phyloP scores from a whole-genome alignment of 2,329 filamentous ascomycete genomes.

The Phoma herbarum region DNA sequence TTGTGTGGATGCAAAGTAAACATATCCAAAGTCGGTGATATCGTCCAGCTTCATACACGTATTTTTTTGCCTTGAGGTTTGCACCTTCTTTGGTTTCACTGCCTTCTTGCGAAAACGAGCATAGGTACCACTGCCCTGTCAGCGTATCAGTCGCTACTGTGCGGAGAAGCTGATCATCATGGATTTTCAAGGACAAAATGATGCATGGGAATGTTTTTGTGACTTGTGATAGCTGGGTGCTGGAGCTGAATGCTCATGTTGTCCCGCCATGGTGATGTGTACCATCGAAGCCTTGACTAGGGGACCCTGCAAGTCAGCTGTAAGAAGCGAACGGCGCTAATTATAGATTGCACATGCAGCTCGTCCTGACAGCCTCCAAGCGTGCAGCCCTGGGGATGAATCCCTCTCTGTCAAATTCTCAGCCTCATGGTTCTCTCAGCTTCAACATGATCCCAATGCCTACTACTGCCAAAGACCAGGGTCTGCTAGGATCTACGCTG shows the following conservation, averaged over 20 bases:
- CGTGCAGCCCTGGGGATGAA: neutral
- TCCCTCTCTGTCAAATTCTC: neutral
- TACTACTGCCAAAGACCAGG: neutral
- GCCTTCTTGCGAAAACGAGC: neutral
- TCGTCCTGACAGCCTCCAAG: slow-evolving; percentile 4
- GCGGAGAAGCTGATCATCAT: neutral
- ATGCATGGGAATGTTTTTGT: neutral
- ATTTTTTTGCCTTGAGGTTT: too few relatives aligned
- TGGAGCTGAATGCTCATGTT: neutral
- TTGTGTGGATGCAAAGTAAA: too few relatives aligned
- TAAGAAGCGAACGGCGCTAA: slow-evolving; percentile 15
- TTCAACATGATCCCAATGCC: neutral
- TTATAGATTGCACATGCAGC: slow-evolving; percentile 10
- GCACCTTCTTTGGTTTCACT: too few relatives aligned
- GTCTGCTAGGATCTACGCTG: neutral
- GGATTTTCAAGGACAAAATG: neutral
- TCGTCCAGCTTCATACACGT: neutral
- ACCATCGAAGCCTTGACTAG: slow-evolving; percentile 1
- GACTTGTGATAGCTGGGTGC: neutral
- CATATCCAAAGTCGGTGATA: too few relatives aligned
- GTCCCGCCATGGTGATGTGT: slow-evolving; percentile 10
- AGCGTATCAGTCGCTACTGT: too few relatives aligned
- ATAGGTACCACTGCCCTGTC: neutral
- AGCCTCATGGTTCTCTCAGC: slow-evolving; percentile 3
- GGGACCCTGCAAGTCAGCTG: slow-evolving; percentile 17